Conservation (phyloP, 2,329 filamentous ascomycete genomes). For the Stromatinia cepivora region DNA sequence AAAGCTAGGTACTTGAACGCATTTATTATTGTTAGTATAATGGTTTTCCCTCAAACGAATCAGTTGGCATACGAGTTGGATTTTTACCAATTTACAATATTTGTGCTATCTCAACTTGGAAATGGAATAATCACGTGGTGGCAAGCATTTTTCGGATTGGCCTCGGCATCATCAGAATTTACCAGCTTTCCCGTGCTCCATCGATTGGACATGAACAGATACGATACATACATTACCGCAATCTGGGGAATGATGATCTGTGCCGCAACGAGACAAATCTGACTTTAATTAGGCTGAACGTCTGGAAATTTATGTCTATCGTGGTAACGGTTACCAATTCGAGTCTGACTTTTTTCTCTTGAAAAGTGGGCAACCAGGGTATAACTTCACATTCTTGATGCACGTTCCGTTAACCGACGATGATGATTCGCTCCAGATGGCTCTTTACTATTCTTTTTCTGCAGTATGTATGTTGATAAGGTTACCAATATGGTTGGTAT, state of each 20-base stretch:
- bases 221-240: not conserved
- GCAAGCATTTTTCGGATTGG: not conserved
- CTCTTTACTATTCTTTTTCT: not conserved
- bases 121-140: not conserved
- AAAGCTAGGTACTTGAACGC: no score
- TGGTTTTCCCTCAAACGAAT: no score
- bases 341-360: not conserved
- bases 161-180: not conserved
- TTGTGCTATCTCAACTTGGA: not conserved
- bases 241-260: conserved; percentile 7
- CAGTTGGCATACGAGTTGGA: no score
- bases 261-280: not conserved
- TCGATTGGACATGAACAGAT: not conserved
- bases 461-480: not conserved
- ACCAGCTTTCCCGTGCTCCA: not conserved
- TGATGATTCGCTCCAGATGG: not conserved
- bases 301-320: not conserved
- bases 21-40: no score
- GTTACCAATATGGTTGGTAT: not conserved
- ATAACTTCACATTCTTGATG: not conserved
- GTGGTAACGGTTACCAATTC: not conserved
- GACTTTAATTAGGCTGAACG: not conserved
- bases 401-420: not conserved
- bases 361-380: not conserved
- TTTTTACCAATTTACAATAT: no score